A percentile compares a stretch with the other conserved stretches of the same genome.
phyloP scores from a whole-genome alignment of 306 rosid species.

The Cajanus cajan region DNA sequence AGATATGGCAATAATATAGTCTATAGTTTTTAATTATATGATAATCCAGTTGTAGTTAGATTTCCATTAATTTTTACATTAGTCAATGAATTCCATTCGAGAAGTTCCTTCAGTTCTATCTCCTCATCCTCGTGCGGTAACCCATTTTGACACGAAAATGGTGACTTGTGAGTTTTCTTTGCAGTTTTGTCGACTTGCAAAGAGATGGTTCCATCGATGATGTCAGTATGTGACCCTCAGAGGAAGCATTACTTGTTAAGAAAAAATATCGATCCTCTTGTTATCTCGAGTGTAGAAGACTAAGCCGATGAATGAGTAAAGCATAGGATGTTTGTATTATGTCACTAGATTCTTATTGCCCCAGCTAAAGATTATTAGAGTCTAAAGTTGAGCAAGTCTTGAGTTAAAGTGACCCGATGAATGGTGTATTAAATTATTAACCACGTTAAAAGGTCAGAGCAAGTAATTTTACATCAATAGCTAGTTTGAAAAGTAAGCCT shows the following conservation, averaged over 20 bases:
- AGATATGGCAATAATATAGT: background rate
- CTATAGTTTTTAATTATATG: background rate
- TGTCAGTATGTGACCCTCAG: slow-evolving; percentile 19
- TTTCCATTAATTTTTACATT: background rate
- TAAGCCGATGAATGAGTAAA: background rate
- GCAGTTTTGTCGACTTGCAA: slow-evolving; percentile 10
- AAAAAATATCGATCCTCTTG: background rate
- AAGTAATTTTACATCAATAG: background rate
- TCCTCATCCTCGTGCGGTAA: slow-evolving; percentile 15
- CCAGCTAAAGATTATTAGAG: background rate
- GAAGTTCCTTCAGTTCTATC: background rate
- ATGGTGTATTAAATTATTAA: background rate
- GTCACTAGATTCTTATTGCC: background rate
- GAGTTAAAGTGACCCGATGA: background rate
- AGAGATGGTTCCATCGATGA: background rate
- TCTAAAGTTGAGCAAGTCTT: background rate
- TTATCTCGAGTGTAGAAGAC: background rate
- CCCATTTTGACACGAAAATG: slow-evolving; percentile 28
- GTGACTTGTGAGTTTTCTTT: slow-evolving; percentile 37
- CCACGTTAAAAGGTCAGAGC: background rate
- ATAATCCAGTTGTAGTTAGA: background rate
- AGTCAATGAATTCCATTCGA: background rate
- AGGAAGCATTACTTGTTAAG: background rate
- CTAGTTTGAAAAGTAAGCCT: background rate
- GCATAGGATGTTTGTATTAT: background rate